Conservation (phyloP, 2,329 filamentous ascomycete genomes). For the Aureobasidium vineae region DNA sequence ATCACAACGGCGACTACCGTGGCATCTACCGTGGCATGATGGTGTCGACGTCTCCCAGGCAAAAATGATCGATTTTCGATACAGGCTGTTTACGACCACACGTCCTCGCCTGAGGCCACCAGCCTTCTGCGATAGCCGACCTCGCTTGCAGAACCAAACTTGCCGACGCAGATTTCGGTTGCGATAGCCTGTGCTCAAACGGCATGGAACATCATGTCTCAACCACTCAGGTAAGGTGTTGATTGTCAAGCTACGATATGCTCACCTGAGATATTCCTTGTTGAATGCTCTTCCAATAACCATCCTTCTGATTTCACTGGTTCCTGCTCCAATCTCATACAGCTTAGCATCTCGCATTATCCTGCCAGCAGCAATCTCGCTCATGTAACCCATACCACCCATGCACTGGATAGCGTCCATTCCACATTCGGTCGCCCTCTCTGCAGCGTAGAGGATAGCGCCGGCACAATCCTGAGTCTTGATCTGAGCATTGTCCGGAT, state of each 20-base stretch:
- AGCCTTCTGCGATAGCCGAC: background rate
- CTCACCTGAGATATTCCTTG: slow-evolving; percentile 59
- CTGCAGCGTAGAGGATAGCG: slow-evolving; percentile 88
- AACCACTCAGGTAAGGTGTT: background rate
- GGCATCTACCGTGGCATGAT: background rate
- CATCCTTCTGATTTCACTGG: slow-evolving; percentile 89
- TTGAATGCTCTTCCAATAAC: slow-evolving; percentile 93
- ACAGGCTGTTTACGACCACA: background rate
- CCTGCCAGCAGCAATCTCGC: slow-evolving; percentile 88
- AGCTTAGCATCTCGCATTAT: slow-evolving; percentile 75
- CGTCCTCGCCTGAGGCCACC: background rate
- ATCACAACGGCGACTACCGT: background rate
- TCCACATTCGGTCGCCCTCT: slow-evolving; percentile 81
- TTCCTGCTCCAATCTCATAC: slow-evolving; percentile 97
- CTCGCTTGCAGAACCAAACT: background rate
- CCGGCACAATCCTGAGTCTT: slow-evolving; percentile 91
- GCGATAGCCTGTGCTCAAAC: background rate
- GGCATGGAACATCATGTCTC: background rate
- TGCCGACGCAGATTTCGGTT: background rate
- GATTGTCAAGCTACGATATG: background rate
- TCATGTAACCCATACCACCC: slow-evolving; percentile 71
- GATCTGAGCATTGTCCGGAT: slow-evolving; percentile 49
- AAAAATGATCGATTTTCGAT: background rate
- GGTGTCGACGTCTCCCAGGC: background rate
- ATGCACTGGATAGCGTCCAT: slow-evolving; percentile 89